Evolutionary conservation across 176 grass and related monocot genomes (phyloP).

Genomic region (Carex scoparia): DNA sequence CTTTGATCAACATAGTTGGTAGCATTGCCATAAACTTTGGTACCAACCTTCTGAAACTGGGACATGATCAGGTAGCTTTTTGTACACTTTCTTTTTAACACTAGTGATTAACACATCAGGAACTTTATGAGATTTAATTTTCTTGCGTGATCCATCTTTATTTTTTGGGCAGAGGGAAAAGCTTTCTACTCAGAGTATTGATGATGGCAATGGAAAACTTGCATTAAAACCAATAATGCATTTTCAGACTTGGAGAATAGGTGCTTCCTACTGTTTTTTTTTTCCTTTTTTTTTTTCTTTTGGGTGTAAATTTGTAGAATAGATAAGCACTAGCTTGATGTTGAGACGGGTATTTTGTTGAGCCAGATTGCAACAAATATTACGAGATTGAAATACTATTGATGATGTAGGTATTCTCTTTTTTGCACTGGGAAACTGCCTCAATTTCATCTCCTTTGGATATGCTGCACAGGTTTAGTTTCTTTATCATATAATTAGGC

Average conservation of each 20-base stretch:
- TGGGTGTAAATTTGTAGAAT: slow-evolving; percentile 45
- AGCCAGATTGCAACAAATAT: slow-evolving; percentile 20
- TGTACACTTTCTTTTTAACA: slow-evolving; percentile 5
- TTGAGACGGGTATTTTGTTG: not conserved
- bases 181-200: slow-evolving; percentile 45
- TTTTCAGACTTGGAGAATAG: slow-evolving; percentile 97
- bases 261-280: slow-evolving; percentile 28
- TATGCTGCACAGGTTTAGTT: slow-evolving; percentile 89
- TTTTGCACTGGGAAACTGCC: slow-evolving; percentile 83
- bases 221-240: slow-evolving; percentile 73
- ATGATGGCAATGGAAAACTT: slow-evolving; percentile 65
- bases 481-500: slow-evolving; percentile 9
- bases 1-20: slow-evolving; percentile 92
- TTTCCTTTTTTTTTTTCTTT: not conserved
- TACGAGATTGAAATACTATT: slow-evolving; percentile 24
- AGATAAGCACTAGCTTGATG: slow-evolving; percentile 34
- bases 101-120: not conserved
- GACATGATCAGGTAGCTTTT: slow-evolving; percentile 89
- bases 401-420: slow-evolving; percentile 77
- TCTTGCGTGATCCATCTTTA: slow-evolving; percentile 13
- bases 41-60: slow-evolving; percentile 97
- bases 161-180: slow-evolving; percentile 78
- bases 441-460: slow-evolving; percentile 96
- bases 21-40: slow-evolving; percentile 99
- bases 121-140: slow-evolving; percentile 14